Base-by-base conservation (phyloP, 768 basidiomycete species). In the Leccinellum albellum region DNA sequence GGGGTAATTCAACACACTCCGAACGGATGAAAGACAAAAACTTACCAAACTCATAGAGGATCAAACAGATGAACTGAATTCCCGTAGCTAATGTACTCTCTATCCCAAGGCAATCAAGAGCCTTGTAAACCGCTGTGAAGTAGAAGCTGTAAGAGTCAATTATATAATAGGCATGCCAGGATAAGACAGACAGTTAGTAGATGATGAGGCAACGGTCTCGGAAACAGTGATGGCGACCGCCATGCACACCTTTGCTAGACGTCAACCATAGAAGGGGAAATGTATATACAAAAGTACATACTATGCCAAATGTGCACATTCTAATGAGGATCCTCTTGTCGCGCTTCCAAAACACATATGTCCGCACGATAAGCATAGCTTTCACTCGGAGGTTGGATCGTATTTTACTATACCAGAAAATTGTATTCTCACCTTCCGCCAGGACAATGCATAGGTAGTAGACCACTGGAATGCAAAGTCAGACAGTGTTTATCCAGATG, bases 351-450 rank as follows among this genome's bases (percentile, higher is more conserved):
- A 65, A 58, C 1, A 46, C 58, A 10, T 62, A 66, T 35, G 64
- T 65, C 28, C 64, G 61, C 21, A 66, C 56, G 10, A 63, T 50
- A 37, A 65, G 58, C 55, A 65, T 65, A 1, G 20, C 64, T 65
- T 24, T 37, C 6, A 13, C 12, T 17, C 20, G 15, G 21, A 13
- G n/a, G 21, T 23, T 54, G 13, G 20, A 47, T 31, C 35, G 40
- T 21, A 20, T n/a, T 44, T 47, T n/a, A n/a, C n/a, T n/a, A n/a
- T 24, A 4, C 29, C n/a, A 31, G 21, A 20, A 24, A 12, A 53
- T 15, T 13, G 14, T 31, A 26, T 46, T 31, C 59, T 54, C 46
- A 64, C 63, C 62, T 58, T 64, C 63, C 8, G 63, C 54, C 14
- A 64, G 49, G n/a, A 61, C 7, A 6, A 51, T 56, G 42, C 56